Percentiles rank a stretch among this genome's conserved stretches.
These are phyloP conservation scores for Cladophialophora immunda DNA, from an alignment of 2,329 filamentous ascomycete genomes.

Conservation along the genomic window DNA sequence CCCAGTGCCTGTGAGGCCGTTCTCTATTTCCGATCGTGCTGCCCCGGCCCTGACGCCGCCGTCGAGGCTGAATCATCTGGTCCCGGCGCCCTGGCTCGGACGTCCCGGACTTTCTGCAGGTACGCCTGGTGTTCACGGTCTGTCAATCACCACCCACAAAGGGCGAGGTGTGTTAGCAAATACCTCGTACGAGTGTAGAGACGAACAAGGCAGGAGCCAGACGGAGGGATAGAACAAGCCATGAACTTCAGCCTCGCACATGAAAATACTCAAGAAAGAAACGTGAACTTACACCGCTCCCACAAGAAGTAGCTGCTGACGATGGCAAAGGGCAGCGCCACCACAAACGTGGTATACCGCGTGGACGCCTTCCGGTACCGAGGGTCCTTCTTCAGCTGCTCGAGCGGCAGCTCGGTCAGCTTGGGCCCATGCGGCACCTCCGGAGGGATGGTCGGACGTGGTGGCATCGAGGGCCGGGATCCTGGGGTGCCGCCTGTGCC, in stretches of 20 bases:
- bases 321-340: constrained; percentile 38
- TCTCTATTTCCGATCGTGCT: background rate
- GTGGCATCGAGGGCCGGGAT: background rate
- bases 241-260: no score
- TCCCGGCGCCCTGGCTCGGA: background rate
- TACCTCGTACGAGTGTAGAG: background rate
- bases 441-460: background rate
- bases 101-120: constrained; percentile 10
- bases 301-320: constrained; percentile 38
- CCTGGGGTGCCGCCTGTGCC: background rate
- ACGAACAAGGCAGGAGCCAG: background rate
- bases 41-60: background rate
- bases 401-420: constrained; percentile 32
- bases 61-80: background rate
- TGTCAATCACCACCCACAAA: background rate
- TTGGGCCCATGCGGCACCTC: constrained; percentile 5
- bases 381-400: constrained; percentile 33
- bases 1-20: background rate
- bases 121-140: constrained; percentile 16
- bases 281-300: constrained; percentile 33
- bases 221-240: background rate
- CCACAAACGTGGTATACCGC: constrained; percentile 33
- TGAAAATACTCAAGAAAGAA: background rate
- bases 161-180: background rate
- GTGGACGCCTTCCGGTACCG: constrained; percentile 29